Evolutionary conservation across 176 grass and related monocot genomes (phyloP).

Genomic region (Musa troglodytarum): DNA sequence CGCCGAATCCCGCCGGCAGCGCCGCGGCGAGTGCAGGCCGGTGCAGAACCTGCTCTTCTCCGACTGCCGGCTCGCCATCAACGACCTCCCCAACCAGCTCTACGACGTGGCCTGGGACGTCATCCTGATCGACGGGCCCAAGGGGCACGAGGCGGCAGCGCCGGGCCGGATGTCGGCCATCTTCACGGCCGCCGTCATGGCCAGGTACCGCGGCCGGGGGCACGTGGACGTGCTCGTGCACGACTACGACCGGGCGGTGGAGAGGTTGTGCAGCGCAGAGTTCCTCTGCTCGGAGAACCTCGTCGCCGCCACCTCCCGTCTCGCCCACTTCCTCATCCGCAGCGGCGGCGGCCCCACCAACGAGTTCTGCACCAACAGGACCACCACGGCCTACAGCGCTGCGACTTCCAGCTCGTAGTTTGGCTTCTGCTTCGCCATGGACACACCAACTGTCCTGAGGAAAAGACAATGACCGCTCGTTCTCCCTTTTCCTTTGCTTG

Average conservation of each 20-base stretch:
- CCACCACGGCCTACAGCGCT: neutral
- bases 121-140: neutral
- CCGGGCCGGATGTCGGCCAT: neutral
- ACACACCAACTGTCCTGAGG: too few relatives aligned
- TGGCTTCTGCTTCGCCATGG: too few relatives aligned
- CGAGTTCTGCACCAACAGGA: slow-evolving; percentile 40
- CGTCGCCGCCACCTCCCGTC: slow-evolving; percentile 21
- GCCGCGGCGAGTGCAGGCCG: neutral
- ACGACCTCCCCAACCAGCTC: slow-evolving; percentile 1
- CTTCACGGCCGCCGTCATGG: slow-evolving; percentile 1
- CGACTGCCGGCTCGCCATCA: neutral
- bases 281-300: slow-evolving; percentile 70
- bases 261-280: slow-evolving; percentile 40
- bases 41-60: slow-evolving; percentile 6
- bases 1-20: neutral
- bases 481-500: too few relatives aligned
- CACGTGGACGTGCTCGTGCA: slow-evolving; percentile 58
- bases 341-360: slow-evolving; percentile 18
- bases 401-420: too few relatives aligned
- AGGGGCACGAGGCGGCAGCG: neutral
- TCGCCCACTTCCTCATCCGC: slow-evolving; percentile 57
- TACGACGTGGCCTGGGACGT: slow-evolving; percentile 6
- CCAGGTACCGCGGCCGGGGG: neutral
- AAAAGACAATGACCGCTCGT: too few relatives aligned
- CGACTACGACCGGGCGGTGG: slow-evolving; percentile 65